Evolutionary conservation across 140 eudicot species (phyloP).

Genomic region (Flaveria floridana): DNA sequence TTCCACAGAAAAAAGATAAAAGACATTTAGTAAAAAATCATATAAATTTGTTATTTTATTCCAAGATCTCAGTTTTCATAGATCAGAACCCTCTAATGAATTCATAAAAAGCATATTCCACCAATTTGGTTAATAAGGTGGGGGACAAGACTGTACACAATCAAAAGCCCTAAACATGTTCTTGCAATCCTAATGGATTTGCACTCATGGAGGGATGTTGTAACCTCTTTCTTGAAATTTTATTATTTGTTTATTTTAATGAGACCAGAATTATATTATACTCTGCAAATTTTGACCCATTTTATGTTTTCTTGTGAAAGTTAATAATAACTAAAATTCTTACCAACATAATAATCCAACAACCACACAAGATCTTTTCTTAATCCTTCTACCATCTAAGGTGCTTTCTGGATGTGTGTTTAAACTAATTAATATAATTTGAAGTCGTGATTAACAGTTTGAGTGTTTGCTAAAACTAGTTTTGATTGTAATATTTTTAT

Average conservation of each 20-base stretch:
- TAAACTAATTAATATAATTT: background rate
- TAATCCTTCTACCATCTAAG: slow-evolving; percentile 1
- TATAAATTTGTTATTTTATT: background rate
- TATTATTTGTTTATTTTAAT: slow-evolving; percentile 12
- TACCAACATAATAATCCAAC: slow-evolving; percentile 19
- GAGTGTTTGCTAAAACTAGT: background rate
- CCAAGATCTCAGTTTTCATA: background rate
- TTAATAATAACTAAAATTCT: slow-evolving; percentile 21
- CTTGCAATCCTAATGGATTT: slow-evolving; percentile 34
- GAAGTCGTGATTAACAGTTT: background rate
- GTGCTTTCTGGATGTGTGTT: background rate
- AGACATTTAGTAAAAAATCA: background rate
- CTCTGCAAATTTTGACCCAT: slow-evolving; percentile 16
- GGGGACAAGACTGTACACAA: slow-evolving; percentile 32
- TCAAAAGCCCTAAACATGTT: slow-evolving; percentile 30
- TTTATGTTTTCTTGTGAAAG: slow-evolving; percentile 20
- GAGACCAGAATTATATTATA: slow-evolving; percentile 21
- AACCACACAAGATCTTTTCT: slow-evolving; percentile 5
- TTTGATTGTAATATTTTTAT: background rate
- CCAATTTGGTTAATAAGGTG: slow-evolving; percentile 23
- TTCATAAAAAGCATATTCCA: slow-evolving; percentile 17
- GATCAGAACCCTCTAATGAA: slow-evolving; percentile 2
- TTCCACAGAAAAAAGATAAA: background rate
- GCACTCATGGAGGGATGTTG: slow-evolving; percentile 31
- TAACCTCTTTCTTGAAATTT: slow-evolving; percentile 9